Percentiles rank a stretch among this genome's conserved stretches.
Conservation (phyloP, 352 stramenopile species). For the Thalassiosira ordinaria region DNA sequence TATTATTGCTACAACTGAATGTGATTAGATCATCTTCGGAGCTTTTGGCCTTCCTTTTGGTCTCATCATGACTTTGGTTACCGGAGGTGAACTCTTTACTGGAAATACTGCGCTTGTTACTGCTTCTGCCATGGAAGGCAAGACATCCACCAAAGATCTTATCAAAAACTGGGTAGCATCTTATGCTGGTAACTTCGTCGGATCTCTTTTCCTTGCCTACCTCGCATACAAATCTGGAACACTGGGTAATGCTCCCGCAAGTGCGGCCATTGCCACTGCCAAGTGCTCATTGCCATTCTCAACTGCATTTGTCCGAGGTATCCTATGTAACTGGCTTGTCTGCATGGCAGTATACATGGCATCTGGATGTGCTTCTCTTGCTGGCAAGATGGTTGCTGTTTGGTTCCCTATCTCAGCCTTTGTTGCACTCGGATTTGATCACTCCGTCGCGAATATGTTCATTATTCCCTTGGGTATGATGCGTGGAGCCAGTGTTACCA, state of each 20-base stretch:
- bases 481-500: conserved; percentile 84
- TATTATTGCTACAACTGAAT: neutral
- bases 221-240: conserved; percentile 81
- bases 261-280: conserved; percentile 81
- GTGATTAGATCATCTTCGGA: conserved; percentile 85
- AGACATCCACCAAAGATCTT: conserved; percentile 78
- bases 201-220: conserved; percentile 81
- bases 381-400: conserved; percentile 83
- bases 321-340: conserved; percentile 90
- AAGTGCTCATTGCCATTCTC: conserved; percentile 86
- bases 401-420: conserved; percentile 91
- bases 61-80: conserved; percentile 88
- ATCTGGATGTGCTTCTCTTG: conserved; percentile 74
- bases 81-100: conserved; percentile 88
- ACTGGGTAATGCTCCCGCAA: conserved; percentile 66
- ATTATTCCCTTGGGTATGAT: conserved; percentile 89
- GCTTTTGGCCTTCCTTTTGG: conserved; percentile 87
- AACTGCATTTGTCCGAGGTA: conserved; percentile 85
- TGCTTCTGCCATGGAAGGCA: conserved; percentile 84
- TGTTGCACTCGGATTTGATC: conserved; percentile 88
- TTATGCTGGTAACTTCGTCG: conserved; percentile 88
- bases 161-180: conserved; percentile 85
- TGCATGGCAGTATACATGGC: conserved; percentile 89
- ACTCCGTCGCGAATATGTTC: conserved; percentile 91
- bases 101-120: conserved; percentile 88